phyloP scores from a whole-genome alignment of 441 rosid species.

The Adansonia rubrostipa region DNA sequence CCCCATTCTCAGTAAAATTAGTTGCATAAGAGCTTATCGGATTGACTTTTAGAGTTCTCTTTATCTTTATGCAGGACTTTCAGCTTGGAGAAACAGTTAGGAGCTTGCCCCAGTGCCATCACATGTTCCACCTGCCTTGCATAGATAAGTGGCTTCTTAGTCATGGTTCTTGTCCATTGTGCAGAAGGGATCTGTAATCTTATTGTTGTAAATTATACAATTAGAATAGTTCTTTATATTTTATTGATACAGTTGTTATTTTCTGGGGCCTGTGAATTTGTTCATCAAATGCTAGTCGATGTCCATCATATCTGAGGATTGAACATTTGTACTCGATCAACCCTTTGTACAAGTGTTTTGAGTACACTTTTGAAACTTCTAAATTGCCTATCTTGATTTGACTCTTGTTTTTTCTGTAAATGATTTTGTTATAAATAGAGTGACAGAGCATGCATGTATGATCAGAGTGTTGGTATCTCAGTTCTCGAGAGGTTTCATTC shows the following conservation, averaged over 20 bases:
- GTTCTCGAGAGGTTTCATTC: neutral
- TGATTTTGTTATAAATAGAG: neutral
- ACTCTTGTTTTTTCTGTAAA: neutral
- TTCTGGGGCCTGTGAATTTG: slow-evolving; percentile 31
- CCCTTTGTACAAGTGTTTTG: slow-evolving; percentile 41
- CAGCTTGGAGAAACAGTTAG: slow-evolving; percentile 85
- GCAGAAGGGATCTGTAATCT: slow-evolving; percentile 78
- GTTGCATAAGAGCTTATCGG: neutral
- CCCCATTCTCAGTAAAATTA: neutral
- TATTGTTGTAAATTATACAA: slow-evolving; percentile 36
- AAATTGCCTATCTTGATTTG: neutral
- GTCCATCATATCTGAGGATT: slow-evolving; percentile 16
- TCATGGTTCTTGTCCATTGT: slow-evolving; percentile 90
- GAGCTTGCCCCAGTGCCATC: slow-evolving; percentile 90
- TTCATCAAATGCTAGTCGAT: slow-evolving; percentile 17
- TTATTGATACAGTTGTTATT: slow-evolving; percentile 28
- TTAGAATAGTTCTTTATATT: slow-evolving; percentile 25
- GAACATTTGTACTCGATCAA: slow-evolving; percentile 32
- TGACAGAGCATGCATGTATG: neutral
- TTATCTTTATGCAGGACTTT: slow-evolving; percentile 70
- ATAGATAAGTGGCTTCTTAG: slow-evolving; percentile 88
- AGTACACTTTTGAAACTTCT: slow-evolving; percentile 7
- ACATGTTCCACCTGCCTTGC: slow-evolving; percentile 94
- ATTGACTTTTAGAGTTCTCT: slow-evolving; percentile 17
- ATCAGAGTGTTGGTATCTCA: neutral